phyloP scores from a whole-genome alignment of 2,329 filamentous ascomycete species.

The Drechslera avenae region DNA sequence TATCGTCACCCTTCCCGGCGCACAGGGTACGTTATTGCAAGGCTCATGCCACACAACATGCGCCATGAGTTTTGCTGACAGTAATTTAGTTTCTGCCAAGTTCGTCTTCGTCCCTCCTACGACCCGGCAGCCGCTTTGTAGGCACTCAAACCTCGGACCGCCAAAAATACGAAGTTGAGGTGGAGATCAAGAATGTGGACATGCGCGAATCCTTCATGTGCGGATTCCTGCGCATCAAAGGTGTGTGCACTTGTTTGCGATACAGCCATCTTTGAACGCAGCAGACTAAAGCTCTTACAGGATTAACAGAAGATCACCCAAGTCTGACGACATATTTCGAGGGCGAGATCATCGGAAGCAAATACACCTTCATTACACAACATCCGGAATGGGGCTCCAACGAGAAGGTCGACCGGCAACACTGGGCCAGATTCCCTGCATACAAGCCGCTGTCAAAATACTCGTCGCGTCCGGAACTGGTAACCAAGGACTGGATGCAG shows the following conservation, averaged over 20 bases:
- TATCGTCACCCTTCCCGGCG: constrained; percentile 41
- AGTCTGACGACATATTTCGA: constrained; percentile 99
- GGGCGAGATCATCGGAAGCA: constrained; percentile 94
- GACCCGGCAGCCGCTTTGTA: constrained; percentile 83
- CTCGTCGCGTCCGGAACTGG: constrained; percentile 63
- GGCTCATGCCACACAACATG: neutral
- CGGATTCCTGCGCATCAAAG: constrained; percentile 94
- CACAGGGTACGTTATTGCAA: constrained; percentile 38
- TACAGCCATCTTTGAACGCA: neutral
- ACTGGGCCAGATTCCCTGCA: constrained; percentile 89
- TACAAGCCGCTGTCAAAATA: constrained; percentile 78
- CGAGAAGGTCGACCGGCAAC: constrained; percentile 87
- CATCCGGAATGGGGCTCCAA: constrained; percentile 90
- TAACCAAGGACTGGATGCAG: constrained; percentile 72
- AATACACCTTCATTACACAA: constrained; percentile 90
- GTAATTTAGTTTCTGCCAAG: constrained; percentile 69
- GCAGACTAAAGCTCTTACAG: constrained; percentile 54
- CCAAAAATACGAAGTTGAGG: constrained; percentile 92
- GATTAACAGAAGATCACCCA: constrained; percentile 91
- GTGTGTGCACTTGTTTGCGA: constrained; percentile 54
- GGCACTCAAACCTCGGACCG: constrained; percentile 93
- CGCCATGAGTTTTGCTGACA: constrained; percentile 24
- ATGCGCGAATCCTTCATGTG: constrained; percentile 93
- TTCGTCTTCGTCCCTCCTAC: constrained; percentile 83
- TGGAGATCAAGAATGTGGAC: constrained; percentile 96